These are phyloP conservation scores for Lindgomyces ingoldianus DNA, from an alignment of 495 filamentous ascomycete species.

Conservation along the genomic window DNA sequence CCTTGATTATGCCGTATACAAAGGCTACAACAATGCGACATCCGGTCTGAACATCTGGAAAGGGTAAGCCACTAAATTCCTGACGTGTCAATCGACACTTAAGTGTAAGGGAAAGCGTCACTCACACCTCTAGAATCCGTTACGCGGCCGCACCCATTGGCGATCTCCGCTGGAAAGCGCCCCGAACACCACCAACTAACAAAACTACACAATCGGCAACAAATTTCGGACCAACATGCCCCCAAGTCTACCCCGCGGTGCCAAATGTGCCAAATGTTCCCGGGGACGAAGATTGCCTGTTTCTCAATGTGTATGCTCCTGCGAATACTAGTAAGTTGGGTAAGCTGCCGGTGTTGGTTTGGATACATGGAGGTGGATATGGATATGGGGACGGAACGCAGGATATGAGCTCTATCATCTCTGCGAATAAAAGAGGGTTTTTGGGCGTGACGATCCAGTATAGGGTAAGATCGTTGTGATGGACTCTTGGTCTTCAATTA, in stretches of 20 bases:
- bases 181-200: constrained; percentile 34
- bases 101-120: too few species aligned
- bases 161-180: constrained; percentile 38
- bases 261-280: constrained; percentile 9
- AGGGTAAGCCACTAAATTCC: constrained; percentile 12
- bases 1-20: constrained; percentile 27
- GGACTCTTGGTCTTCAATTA: too few species aligned
- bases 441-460: constrained; percentile 43
- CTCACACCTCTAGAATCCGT: constrained; percentile 12
- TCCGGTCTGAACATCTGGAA: constrained; percentile 27
- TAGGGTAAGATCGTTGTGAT: constrained; percentile 26
- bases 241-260: constrained; percentile 10
- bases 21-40: constrained; percentile 13
- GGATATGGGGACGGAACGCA: constrained; percentile 35
- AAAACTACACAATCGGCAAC: constrained; percentile 13
- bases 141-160: constrained; percentile 31
- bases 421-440: constrained; percentile 40
- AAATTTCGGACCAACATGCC: constrained; percentile 10
- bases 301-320: constrained; percentile 35
- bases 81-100: not conserved
- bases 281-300: constrained; percentile 42
- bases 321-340: not conserved
- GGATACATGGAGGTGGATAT: constrained; percentile 45
- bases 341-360: constrained; percentile 38
- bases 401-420: constrained; percentile 37